Conservation (phyloP, 805 yeast genomes). For the Sporopachydermia quercuum region DNA sequence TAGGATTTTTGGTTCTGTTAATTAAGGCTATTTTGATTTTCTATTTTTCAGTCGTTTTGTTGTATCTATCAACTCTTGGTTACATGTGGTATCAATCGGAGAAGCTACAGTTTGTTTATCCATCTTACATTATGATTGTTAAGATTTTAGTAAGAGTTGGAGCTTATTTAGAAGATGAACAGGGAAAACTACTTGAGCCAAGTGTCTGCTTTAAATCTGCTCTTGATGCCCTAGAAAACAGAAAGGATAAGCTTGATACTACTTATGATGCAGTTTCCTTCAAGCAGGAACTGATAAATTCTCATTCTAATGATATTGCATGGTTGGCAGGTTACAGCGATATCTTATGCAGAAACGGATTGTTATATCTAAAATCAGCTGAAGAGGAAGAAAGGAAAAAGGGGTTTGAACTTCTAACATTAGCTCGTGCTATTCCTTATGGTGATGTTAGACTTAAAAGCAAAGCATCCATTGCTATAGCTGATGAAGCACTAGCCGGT, state of each 20-base stretch:
- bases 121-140: neutral
- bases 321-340: slow-evolving; percentile 22
- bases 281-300: neutral
- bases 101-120: slow-evolving; percentile 8
- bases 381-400: slow-evolving; percentile 8
- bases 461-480: slow-evolving; percentile 13
- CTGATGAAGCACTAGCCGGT: neutral
- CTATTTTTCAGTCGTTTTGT: slow-evolving; percentile 1
- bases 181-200: neutral
- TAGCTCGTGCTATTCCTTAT: slow-evolving; percentile 13
- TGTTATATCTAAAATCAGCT: slow-evolving; percentile 3
- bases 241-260: neutral
- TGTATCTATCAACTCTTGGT: slow-evolving; percentile 6
- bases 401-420: slow-evolving; percentile 12
- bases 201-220: neutral
- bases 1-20: too few relatives aligned
- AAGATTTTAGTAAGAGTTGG: neutral
- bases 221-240: neutral
- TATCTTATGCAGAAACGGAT: slow-evolving; percentile 15
- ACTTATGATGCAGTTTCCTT: neutral
- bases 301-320: slow-evolving; percentile 8
- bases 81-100: slow-evolving; percentile 5
- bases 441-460: slow-evolving; percentile 13
- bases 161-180: neutral
- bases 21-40: slow-evolving; percentile 3